Conservation (phyloP, 2,329 filamentous ascomycete genomes). For the Shiraia sp. region DNA sequence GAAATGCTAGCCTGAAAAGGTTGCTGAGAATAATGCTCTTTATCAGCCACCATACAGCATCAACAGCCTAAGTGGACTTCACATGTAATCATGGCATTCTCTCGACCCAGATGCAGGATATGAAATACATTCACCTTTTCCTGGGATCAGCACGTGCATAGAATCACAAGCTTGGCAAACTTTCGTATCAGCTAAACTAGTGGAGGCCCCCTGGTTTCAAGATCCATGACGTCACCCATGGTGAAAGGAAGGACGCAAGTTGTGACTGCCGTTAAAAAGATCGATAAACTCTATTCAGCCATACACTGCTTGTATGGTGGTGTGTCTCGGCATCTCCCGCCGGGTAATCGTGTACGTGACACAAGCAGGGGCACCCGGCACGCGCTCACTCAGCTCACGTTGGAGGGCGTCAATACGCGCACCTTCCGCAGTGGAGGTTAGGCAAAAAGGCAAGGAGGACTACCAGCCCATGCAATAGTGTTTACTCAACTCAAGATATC, state of each 20-base stretch:
- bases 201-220: no score
- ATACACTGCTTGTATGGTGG: background rate
- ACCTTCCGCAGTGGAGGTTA: slow-evolving; percentile 3
- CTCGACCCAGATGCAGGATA: no score
- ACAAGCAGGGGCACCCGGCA: slow-evolving; percentile 8
- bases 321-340: slow-evolving; percentile 8
- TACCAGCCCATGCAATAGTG: background rate
- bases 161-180: no score
- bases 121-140: background rate
- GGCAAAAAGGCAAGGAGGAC: slow-evolving; percentile 7
- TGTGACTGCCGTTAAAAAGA: background rate
- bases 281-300: background rate
- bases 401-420: slow-evolving; percentile 10
- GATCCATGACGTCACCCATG: no score
- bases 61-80: background rate
- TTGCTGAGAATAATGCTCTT: no score
- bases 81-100: background rate
- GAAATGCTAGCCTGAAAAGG: slow-evolving; percentile 34
- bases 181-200: no score
- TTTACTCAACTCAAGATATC: background rate
- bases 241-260: no score
- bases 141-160: background rate
- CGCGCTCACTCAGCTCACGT: slow-evolving; percentile 15
- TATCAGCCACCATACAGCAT: background rate
- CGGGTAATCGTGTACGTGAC: slow-evolving; percentile 12